Conservation (phyloP, 208 protist genomes). For the Crithidia brevicula region DNA sequence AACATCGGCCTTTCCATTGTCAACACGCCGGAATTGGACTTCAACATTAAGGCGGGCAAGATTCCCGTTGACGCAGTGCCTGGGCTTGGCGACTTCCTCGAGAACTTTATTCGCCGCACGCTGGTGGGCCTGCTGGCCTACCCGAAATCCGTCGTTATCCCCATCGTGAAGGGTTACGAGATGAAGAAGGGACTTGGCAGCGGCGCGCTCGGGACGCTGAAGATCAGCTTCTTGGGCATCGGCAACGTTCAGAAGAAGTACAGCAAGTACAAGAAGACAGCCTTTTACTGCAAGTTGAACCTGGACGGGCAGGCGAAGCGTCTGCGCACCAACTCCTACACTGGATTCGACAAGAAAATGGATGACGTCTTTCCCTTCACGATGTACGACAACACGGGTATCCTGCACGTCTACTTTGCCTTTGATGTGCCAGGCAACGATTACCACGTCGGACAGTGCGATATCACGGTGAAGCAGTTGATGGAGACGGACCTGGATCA, state of each 20-base stretch:
- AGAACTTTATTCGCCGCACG: constrained; percentile 74
- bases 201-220: constrained; percentile 61
- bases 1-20: constrained; percentile 66
- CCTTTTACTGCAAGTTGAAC: constrained; percentile 71
- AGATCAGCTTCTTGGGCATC: constrained; percentile 50
- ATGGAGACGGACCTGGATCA: constrained; percentile 42
- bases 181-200: constrained; percentile 41
- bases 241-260: constrained; percentile 53
- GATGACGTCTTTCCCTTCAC: constrained; percentile 62
- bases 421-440: constrained; percentile 73
- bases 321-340: constrained; percentile 53
- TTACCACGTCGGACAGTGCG: constrained; percentile 55
- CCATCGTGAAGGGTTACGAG: constrained; percentile 61
- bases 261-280: constrained; percentile 61
- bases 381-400: constrained; percentile 61
- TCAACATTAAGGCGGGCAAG: constrained; percentile 60
- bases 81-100: constrained; percentile 59
- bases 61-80: constrained; percentile 71
- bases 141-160: constrained; percentile 58
- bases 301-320: constrained; percentile 50
- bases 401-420: constrained; percentile 68
- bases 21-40: constrained; percentile 59
- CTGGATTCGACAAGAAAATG: constrained; percentile 49
- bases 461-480: constrained; percentile 48
- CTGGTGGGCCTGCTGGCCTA: constrained; percentile 65